Conservation (phyloP, 2,329 filamentous ascomycete genomes). For the Ascochyta lentis region DNA sequence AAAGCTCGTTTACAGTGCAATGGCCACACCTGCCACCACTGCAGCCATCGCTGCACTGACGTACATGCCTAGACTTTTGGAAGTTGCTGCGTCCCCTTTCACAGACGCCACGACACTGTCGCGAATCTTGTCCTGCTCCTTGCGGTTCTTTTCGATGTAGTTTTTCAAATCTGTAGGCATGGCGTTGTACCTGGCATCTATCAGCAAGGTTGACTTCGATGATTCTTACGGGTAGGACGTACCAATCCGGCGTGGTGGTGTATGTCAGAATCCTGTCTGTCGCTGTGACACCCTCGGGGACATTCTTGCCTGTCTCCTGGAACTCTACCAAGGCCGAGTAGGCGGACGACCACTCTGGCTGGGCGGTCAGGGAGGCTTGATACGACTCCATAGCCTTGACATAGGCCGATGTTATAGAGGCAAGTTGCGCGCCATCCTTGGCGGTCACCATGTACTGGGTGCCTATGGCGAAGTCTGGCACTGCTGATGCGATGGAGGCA, state of each 20-base stretch:
- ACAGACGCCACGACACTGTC: conserved; percentile 6
- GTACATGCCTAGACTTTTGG: conserved; percentile 2
- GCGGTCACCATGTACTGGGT: neutral
- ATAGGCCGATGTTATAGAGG: conserved; percentile 7
- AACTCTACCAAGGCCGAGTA: conserved; percentile 3
- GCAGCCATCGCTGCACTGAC: conserved; percentile 11
- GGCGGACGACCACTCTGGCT: conserved; percentile 10
- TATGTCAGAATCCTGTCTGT: conserved; percentile 8
- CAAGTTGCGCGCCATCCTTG: neutral
- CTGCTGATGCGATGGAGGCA: conserved; percentile 2
- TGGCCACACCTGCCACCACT: conserved; percentile 10
- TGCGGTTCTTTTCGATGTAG: conserved; percentile 10
- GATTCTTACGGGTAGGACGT: neutral
- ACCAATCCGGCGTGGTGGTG: conserved; percentile 16
- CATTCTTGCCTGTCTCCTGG: conserved; percentile 13
- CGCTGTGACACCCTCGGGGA: conserved; percentile 15
- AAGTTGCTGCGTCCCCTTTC: conserved; percentile 5
- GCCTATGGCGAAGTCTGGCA: conserved; percentile 5
- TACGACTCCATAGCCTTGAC: neutral
- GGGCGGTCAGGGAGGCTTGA: conserved; percentile 8
- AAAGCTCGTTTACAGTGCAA: conserved; percentile 1
- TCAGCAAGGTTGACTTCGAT: neutral
- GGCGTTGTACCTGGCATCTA: conserved; percentile 8
- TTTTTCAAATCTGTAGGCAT: conserved; percentile 17
- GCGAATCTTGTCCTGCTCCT: conserved; percentile 5